Evolutionary conservation across 257 asterid species (phyloP).

Genomic region (Nicotiana noctiflora): DNA sequence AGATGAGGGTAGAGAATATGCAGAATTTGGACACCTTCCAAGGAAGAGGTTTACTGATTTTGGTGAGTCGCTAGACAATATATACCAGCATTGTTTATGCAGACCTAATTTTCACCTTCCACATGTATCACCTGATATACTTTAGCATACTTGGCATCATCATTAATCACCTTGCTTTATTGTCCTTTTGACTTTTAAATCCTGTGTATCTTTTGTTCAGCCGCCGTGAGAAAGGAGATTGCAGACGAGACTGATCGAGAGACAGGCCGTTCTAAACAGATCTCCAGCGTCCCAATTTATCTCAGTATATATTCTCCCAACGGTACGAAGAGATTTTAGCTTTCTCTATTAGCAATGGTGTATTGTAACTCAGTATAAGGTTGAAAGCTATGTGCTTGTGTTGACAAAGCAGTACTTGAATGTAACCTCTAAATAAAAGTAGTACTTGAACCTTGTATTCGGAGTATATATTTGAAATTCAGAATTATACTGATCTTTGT

Average conservation of each 20-base stretch:
- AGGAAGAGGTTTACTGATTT: slow-evolving; percentile 80
- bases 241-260: slow-evolving; percentile 96
- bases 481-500: not conserved
- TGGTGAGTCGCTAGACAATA: slow-evolving; percentile 39
- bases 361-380: not conserved
- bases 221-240: slow-evolving; percentile 91
- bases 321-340: slow-evolving; percentile 39
- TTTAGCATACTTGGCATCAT: not conserved
- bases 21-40: slow-evolving; percentile 96
- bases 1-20: slow-evolving; percentile 88
- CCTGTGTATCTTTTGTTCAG: slow-evolving; percentile 35
- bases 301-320: slow-evolving; percentile 86
- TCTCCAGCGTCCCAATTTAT: slow-evolving; percentile 88
- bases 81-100: not conserved
- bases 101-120: not conserved
- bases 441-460: not conserved
- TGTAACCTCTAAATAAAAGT: not conserved
- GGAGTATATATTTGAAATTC: not conserved
- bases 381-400: not conserved
- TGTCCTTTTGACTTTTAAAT: slow-evolving; percentile 10
- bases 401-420: not conserved
- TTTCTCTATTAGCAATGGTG: not conserved
- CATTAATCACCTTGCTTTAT: not conserved
- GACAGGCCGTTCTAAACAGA: slow-evolving; percentile 79
- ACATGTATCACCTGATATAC: not conserved